These are phyloP conservation scores for Epithemia pelagica DNA, from an alignment of 108 stramenopile genomes.

Conservation along the genomic window DNA sequence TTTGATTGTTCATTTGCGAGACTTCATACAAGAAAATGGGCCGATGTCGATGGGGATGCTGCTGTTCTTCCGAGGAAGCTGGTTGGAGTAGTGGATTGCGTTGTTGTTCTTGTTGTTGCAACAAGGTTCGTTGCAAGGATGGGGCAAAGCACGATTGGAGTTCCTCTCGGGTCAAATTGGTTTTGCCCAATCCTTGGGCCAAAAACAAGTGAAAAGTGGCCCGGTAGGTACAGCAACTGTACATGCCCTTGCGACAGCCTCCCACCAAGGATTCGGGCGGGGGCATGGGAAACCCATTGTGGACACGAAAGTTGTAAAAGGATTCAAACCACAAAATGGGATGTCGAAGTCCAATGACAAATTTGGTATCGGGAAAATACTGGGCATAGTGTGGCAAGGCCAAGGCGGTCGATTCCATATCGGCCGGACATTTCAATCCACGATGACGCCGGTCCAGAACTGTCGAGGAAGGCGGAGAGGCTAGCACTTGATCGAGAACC, in stretches of 20 bases:
- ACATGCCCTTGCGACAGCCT: conserved; percentile 17
- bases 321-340: conserved; percentile 67
- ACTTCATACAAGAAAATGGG: conserved; percentile 39
- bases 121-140: not conserved
- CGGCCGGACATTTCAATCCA: conserved; percentile 48
- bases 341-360: conserved; percentile 68
- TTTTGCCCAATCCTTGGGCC: conserved; percentile 34
- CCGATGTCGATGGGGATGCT: not conserved
- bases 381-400: conserved; percentile 21
- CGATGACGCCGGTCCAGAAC: not conserved
- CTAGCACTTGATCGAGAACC: no score
- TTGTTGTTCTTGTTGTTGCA: not conserved
- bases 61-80: conserved; percentile 6
- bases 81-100: conserved; percentile 2
- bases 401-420: conserved; percentile 29
- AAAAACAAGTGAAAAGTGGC: conserved; percentile 58
- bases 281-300: conserved; percentile 44
- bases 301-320: conserved; percentile 70
- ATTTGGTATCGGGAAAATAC: conserved; percentile 51
- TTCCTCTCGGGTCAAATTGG: not conserved
- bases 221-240: conserved; percentile 55
- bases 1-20: conserved; percentile 21
- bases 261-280: conserved; percentile 30
- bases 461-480: not conserved
- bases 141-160: not conserved